These are phyloP conservation scores for Sporothrix inflata DNA, from an alignment of 2,329 filamentous ascomycete genomes.

Conservation along the genomic window DNA sequence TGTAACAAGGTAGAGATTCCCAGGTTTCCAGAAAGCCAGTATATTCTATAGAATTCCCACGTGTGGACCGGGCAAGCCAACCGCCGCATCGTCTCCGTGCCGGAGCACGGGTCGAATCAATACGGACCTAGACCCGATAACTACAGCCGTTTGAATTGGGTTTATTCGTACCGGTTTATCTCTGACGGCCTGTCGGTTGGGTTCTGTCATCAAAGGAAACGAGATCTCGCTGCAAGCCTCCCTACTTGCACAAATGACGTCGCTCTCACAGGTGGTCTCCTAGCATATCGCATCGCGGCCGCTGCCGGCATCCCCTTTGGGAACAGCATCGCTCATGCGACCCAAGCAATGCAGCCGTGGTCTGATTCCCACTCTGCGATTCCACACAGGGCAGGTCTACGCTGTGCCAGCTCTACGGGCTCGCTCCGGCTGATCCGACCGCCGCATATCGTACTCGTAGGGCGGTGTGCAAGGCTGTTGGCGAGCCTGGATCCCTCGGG, in stretches of 20 bases:
- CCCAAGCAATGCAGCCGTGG: not conserved
- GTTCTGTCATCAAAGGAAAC: slow-evolving; percentile 5
- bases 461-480: slow-evolving; percentile 23
- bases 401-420: slow-evolving; percentile 1
- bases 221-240: not conserved
- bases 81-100: not conserved
- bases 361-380: slow-evolving; percentile 4
- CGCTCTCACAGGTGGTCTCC: not conserved
- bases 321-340: not conserved
- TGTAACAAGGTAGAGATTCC: not conserved
- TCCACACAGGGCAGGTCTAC: not conserved
- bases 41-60: not conserved
- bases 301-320: not conserved
- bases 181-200: not conserved
- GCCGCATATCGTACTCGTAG: not conserved
- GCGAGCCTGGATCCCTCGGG: not conserved
- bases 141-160: not conserved
- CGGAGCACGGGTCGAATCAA: not conserved
- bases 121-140: not conserved
- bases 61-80: not conserved
- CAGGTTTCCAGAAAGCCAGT: not conserved
- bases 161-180: too few relatives aligned
- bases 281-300: not conserved
- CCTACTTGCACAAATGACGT: not conserved
- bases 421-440: slow-evolving; percentile 16